These are phyloP conservation scores for Fraxinus albicans DNA, from an alignment of 305 asterid genomes.

Conservation along the genomic window DNA sequence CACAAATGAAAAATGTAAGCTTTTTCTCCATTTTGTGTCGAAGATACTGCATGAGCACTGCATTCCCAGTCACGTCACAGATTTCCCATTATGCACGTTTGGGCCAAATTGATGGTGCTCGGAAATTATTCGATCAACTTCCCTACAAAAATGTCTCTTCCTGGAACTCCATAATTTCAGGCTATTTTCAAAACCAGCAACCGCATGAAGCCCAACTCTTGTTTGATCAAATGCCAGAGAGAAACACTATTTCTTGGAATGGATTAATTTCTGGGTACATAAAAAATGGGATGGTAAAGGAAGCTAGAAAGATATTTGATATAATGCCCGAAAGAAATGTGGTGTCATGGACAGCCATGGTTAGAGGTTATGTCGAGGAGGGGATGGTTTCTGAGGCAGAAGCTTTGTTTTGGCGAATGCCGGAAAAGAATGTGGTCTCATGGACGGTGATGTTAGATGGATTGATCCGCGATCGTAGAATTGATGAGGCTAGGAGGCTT, in stretches of 20 bases:
- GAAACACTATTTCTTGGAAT: slow-evolving; percentile 65
- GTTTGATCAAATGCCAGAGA: slow-evolving; percentile 58
- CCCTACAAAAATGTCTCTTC: slow-evolving; percentile 44
- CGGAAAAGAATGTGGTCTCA: slow-evolving; percentile 62
- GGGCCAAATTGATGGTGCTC: slow-evolving; percentile 54
- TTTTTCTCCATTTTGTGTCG: slow-evolving; percentile 21
- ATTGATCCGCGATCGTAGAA: slow-evolving; percentile 43
- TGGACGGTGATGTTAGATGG: slow-evolving; percentile 73
- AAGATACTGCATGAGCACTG: slow-evolving; percentile 32
- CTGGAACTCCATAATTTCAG: slow-evolving; percentile 63
- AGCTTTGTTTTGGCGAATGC: slow-evolving; percentile 59
- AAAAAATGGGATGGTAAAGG: slow-evolving; percentile 51
- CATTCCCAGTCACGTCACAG: slow-evolving; percentile 38
- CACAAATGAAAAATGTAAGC: no score
- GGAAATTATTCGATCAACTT: slow-evolving; percentile 45
- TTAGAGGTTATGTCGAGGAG: slow-evolving; percentile 53
- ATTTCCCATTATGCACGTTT: slow-evolving; percentile 49
- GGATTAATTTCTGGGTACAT: slow-evolving; percentile 63
- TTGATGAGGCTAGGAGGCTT: slow-evolving; percentile 51
- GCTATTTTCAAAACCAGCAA: slow-evolving; percentile 45
- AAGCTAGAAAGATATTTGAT: slow-evolving; percentile 55
- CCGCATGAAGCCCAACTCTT: slow-evolving; percentile 47
- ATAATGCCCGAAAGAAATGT: slow-evolving; percentile 61
- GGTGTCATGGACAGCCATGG: slow-evolving; percentile 64
- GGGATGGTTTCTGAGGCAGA: slow-evolving; percentile 57